Base-by-base conservation (phyloP, 352 stramenopile genomes). In the Phytophthora fragariaefolia region DNA sequence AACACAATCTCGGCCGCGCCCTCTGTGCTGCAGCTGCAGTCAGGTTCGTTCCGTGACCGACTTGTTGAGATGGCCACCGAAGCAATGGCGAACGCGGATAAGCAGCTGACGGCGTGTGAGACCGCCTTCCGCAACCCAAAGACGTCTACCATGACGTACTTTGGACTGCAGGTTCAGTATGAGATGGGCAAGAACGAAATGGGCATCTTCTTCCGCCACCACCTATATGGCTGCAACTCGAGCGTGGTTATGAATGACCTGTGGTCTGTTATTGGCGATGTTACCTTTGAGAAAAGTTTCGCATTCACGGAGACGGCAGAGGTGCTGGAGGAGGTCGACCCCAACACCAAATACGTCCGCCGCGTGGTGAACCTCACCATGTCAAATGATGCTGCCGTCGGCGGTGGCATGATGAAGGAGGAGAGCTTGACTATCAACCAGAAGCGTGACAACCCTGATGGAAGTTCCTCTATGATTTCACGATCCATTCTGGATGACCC, bases 81-180 rank as follows among this genome's bases (percentile, higher is more conserved):
- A 40, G 70, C 82, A 10, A 92, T 95, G 74, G 26, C 59, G 6
- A 72, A 63, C 24, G 66, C 82, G 0, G 86, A 92, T 27, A 87
- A 91, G 59, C 82, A 90, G 34, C 71, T 95, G 3, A 69, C 82
- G 45, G 74, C 91, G 23, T 93, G 88, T 61, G 87, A 96, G 45
- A 63, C 82, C 20, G 73, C 86, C 2, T 96, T 96, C 71, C 82
- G 82, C 32, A 89, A 83, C 43, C 88, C 88, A 1, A 93, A 92
- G 69, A 94, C 91, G 51, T 89, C 86, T 6, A 95, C 87, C 26
- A 96, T 96, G 86, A 93, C 84, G 23, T 96, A 96, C 74, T 94
- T 96, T 61, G 88, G 88, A 4, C 70, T 96, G 27, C 82, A 94
- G 51, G 88, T 96, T 38, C 88, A 96, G 71, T 96, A 96, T 61